phyloP scores from a whole-genome alignment of 208 protist genomes.

The Leishmania tropica region DNA sequence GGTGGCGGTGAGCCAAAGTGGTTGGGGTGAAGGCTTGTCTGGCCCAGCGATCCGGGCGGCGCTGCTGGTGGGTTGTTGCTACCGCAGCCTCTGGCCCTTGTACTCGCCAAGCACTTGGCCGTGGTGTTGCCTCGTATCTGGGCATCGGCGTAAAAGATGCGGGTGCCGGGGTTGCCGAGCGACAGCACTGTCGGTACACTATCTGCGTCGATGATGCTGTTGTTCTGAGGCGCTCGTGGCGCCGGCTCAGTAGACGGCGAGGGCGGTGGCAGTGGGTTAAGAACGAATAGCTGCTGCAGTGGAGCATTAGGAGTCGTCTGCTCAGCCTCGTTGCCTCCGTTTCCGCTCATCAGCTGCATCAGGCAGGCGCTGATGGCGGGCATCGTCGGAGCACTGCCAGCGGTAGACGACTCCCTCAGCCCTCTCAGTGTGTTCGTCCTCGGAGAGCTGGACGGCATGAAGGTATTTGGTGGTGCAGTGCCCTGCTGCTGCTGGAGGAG shows the following conservation, averaged over 20 bases:
- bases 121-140: not conserved
- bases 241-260: not conserved
- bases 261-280: not conserved
- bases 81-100: not conserved
- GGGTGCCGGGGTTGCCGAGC: not conserved
- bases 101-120: not conserved
- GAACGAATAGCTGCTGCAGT: not conserved
- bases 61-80: not conserved
- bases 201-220: not conserved
- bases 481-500: slow-evolving; percentile 18
- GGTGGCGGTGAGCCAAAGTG: not conserved
- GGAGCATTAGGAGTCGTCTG: not conserved
- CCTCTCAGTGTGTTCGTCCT: not conserved
- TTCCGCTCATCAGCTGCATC: not conserved
- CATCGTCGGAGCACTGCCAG: too few species aligned
- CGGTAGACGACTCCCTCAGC: too few species aligned
- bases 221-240: too few species aligned
- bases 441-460: not conserved
- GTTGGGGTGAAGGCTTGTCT: not conserved
- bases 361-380: not conserved
- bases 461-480: not conserved
- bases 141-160: slow-evolving; percentile 10
- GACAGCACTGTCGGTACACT: not conserved
- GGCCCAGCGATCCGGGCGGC: not conserved
- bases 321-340: not conserved